Evolutionary conservation across 2,329 filamentous ascomycete species (phyloP), one percentile per base, ranked within the genome.

Genomic region (Lasiodiplodia hormozganensis): DNA sequence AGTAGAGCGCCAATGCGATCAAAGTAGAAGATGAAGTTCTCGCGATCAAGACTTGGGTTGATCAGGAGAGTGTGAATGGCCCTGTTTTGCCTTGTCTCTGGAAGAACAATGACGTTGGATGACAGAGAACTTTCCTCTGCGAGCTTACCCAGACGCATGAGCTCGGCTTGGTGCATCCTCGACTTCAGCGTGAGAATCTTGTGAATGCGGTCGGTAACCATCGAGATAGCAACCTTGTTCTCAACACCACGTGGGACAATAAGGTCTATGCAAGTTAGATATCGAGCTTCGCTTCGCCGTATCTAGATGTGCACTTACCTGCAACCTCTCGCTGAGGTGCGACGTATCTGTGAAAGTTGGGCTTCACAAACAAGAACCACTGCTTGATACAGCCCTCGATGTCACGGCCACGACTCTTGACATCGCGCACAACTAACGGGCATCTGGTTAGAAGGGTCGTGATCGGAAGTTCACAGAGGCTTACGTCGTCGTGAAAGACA

Each of bases 11-110:
- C 89, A 47, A 98, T 84, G 47, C 96, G 88, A 80, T 99, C 94
- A 79, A 98, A 97, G 81, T 98, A 98, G 81, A 98, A 98, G 70
- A 97, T 93, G 77, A 97, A 98, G 74, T 98, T 94, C 76, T 97
- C 95, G 52, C 92, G 87, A 7, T 87, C 84, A 0, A 93, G 95
- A 58, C 89, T 86, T 21, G 92, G 90, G 73, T 96, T 87, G 76
- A 96, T 91, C 51, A 99, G 88, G 68, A 97, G 92, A 0, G 94
- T 97, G 77, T 93, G 94, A 87, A 99, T 97, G 57, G 90, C 94
- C 68, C 85, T 86, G 67, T 97, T 85, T 79, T 99, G 96, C 10
- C 90, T 87, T 1, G 92, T 97, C 70, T 92, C 87, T 53, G 90
- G 85, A 68, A 98, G 82, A 18, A 96, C 80, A 5, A 91, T 84